These are phyloP conservation scores for Aristolochia contorta DNA, from an alignment of 164 flowering plant genomes.

Conservation along the genomic window DNA sequence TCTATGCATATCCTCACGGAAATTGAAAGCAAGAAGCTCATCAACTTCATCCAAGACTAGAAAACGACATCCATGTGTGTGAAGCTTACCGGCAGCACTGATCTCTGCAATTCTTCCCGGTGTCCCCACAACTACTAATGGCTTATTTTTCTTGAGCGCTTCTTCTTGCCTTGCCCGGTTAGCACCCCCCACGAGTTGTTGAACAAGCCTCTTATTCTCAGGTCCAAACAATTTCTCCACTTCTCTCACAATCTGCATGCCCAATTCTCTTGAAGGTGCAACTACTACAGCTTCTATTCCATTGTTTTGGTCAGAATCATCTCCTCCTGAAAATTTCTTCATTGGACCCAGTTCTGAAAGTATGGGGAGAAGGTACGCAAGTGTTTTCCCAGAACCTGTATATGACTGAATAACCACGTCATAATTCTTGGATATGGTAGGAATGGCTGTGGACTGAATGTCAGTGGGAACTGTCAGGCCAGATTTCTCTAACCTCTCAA, in stretches of 20 bases:
- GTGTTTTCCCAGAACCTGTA: slow-evolving; percentile 94
- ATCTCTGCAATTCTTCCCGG: slow-evolving; percentile 95
- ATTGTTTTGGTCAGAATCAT: slow-evolving; percentile 26
- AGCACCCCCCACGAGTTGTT: slow-evolving; percentile 98
- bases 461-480: slow-evolving; percentile 78
- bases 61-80: slow-evolving; percentile 75
- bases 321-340: slow-evolving; percentile 14
- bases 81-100: slow-evolving; percentile 86
- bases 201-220: slow-evolving; percentile 55
- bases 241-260: slow-evolving; percentile 98
- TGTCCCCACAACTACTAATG: slow-evolving; percentile 85
- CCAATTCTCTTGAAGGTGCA: slow-evolving; percentile 96
- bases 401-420: slow-evolving; percentile 94
- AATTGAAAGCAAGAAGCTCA: slow-evolving; percentile 81
- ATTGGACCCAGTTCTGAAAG: slow-evolving; percentile 73
- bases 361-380: slow-evolving; percentile 92
- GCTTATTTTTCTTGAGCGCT: slow-evolving; percentile 88
- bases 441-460: slow-evolving; percentile 82
- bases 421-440: slow-evolving; percentile 53
- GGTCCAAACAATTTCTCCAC: slow-evolving; percentile 81
- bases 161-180: slow-evolving; percentile 89
- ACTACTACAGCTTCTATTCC: slow-evolving; percentile 82
- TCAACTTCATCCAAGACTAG: slow-evolving; percentile 94
- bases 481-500: slow-evolving; percentile 59
- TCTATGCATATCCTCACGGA: slow-evolving; percentile 85